Base-by-base conservation (phyloP, 495 filamentous ascomycete species). In the Annulohypoxylon maeteangense region DNA sequence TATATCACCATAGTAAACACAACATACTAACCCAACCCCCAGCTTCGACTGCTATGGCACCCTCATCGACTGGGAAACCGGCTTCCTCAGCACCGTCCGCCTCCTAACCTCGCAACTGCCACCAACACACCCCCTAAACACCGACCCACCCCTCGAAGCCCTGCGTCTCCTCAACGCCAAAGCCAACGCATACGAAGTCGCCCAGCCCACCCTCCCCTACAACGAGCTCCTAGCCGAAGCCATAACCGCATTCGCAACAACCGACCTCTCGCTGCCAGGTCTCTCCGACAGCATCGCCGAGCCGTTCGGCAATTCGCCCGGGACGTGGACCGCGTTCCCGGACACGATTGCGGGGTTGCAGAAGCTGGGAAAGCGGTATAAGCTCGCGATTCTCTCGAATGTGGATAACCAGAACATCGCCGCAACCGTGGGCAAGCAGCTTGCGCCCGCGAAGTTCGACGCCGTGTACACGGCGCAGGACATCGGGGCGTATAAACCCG, bases 11-110 rank as follows among this genome's bases (percentile, higher is more conserved):
- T 3, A 44, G 1, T 3, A 44, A 12, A 7, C 14, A 6, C 20
- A 42, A 14, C 1, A 25, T 16, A 3, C 2, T 36, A 38, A 57
- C 25, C 34, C 83, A 89, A 32, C 82, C 81, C 11, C 50, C 25
- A 77, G 75, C 75, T 95, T 96, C 81, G 92, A 96, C 78, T 87
- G 91, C 83, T 95, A 92, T 78, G 91, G 92, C 76, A 96, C 93
- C 0, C 85, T 94, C 23, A 88, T 95, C 54, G 91, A 94, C 83
- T 92, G 90, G 90, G 87, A 93, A 76, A 62, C 74, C 42, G 78
- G 81, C 65, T 71, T 82, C 12, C 36, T 56, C 5, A 47, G 62
- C 44, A 56, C 75, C 38, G 75, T 84, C 2, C 42, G 34, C 5
- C 85, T 87, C 0, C 75, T 85, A n/a, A 74, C 85, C 44, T 56